These are phyloP conservation scores for Lathyrus tuberosus DNA, from an alignment of 306 rosid species.

Conservation along the genomic window DNA sequence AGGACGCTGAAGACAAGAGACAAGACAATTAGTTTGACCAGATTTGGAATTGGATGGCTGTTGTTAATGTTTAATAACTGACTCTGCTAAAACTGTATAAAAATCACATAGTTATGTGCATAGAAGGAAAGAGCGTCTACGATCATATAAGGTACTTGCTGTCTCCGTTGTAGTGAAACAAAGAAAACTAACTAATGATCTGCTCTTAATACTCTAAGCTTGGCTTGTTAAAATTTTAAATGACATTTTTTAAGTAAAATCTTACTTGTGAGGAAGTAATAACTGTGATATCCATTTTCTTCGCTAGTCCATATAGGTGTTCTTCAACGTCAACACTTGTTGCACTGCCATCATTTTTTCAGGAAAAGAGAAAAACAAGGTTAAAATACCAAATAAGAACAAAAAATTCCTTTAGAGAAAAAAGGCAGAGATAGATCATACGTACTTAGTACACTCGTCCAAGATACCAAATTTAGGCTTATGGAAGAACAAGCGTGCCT, in stretches of 20 bases:
- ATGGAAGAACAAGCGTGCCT: conserved; percentile 99
- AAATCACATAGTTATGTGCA: neutral
- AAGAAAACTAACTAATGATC: conserved; percentile 23
- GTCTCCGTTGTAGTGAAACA: conserved; percentile 20
- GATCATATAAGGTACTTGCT: conserved; percentile 16
- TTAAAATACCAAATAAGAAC: conserved; percentile 26
- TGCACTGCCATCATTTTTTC: conserved; percentile 63
- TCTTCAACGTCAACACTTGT: conserved; percentile 98
- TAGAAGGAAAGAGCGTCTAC: conserved; percentile 16
- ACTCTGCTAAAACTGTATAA: conserved; percentile 18
- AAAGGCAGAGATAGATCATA: conserved; percentile 35
- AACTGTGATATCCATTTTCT: conserved; percentile 80
- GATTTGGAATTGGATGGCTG: conserved; percentile 4
- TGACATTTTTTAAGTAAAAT: neutral
- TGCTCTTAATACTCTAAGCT: conserved; percentile 12
- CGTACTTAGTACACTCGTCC: conserved; percentile 99
- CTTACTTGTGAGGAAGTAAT: conserved; percentile 97
- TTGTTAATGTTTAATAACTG: conserved; percentile 3
- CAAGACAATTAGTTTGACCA: conserved; percentile 35
- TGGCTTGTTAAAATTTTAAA: neutral
- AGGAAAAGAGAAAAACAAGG: conserved; percentile 15
- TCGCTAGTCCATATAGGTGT: conserved; percentile 87
- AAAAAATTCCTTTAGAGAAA: neutral
- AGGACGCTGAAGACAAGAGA: conserved; percentile 70
- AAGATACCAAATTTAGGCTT: conserved; percentile 91